These are phyloP conservation scores for Penicillium coffeae DNA, from an alignment of 495 filamentous ascomycete species.

Conservation along the genomic window DNA sequence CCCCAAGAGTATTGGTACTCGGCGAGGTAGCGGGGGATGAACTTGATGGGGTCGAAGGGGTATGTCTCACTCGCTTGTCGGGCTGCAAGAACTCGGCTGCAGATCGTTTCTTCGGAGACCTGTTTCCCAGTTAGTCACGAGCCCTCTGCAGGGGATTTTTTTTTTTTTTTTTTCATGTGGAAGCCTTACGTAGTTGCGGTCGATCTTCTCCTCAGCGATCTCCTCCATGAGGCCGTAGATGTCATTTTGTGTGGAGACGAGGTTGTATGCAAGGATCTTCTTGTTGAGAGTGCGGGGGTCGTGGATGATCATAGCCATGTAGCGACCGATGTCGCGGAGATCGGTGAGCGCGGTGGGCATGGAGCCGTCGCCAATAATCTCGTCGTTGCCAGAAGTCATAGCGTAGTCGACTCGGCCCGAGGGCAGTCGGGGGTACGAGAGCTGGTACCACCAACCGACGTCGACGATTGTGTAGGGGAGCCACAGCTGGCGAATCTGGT, in stretches of 20 bases:
- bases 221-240: slow-evolving; percentile 49
- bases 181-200: slow-evolving; percentile 45
- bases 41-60: slow-evolving; percentile 44
- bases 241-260: slow-evolving; percentile 46
- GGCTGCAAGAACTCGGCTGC: slow-evolving; percentile 37
- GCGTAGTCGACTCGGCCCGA: slow-evolving; percentile 53
- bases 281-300: slow-evolving; percentile 57
- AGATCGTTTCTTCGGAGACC: slow-evolving; percentile 43
- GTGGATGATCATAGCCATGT: slow-evolving; percentile 51
- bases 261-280: slow-evolving; percentile 51
- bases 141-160: too few species aligned
- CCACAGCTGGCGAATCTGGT: slow-evolving; percentile 48
- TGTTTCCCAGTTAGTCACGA: slow-evolving; percentile 16
- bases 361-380: slow-evolving; percentile 50
- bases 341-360: slow-evolving; percentile 47
- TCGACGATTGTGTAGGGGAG: slow-evolving; percentile 61
- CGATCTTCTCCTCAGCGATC: slow-evolving; percentile 51
- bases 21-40: slow-evolving; percentile 38
- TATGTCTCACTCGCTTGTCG: slow-evolving; percentile 47
- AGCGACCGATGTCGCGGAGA: slow-evolving; percentile 52
- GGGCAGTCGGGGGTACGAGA: slow-evolving; percentile 46
- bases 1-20: slow-evolving; percentile 52
- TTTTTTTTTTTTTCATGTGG: not conserved
- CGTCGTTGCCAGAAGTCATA: slow-evolving; percentile 39
- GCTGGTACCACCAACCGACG: slow-evolving; percentile 59